Evolutionary conservation across 2,329 filamentous ascomycete genomes (phyloP), one percentile per base, ranked within the genome.

Genomic region (Metarhizium sp.): DNA sequence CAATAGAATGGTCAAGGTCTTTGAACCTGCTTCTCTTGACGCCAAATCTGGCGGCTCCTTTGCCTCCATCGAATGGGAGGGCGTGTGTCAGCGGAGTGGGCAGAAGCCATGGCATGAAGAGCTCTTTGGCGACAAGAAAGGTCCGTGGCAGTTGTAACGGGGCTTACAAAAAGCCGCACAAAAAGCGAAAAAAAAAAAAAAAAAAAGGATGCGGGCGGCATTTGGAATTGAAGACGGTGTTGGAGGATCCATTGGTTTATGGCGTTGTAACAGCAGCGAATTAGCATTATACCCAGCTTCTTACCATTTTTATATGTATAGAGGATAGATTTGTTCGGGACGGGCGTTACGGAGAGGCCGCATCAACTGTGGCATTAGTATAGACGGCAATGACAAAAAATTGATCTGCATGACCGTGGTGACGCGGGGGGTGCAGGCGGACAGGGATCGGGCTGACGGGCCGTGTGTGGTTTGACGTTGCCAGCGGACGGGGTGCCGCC

Each of bases 71-170:
- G 54, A 51, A 1, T 72, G 69, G 69, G 65, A 71, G 30, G 67
- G 58, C 4, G 60, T 72, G 2, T 72, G 70, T 53, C 68, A 71
- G 52, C 66, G 63, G 51, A 40, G 50, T 10, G 62, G 62, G 4
- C 55, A 57, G 25, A 60, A 53, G 50, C 55, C 59, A 4, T 72
- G 70, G 70, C 60, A 70, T 34, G 63, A 70, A 11, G 64, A 66
- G 54, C 51, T 72, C 0, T 71, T 72, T 58, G 65, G 62, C 2
- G 70, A 72, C 38, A 58, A 55, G 2, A 62, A 69, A 45, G 70
- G 70, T 0, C 64, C 66, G 3, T 50, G 71, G 48, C 54, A 60
- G 8, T 32, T 60, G 20, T 56, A 20, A 43, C 11, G 11, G 40
- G 16, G 40, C 6, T 14, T 6, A 43, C 1, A 18, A 7, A 16